Base-by-base conservation (phyloP, 2,329 filamentous ascomycete species). In the Fusarium graminum region DNA sequence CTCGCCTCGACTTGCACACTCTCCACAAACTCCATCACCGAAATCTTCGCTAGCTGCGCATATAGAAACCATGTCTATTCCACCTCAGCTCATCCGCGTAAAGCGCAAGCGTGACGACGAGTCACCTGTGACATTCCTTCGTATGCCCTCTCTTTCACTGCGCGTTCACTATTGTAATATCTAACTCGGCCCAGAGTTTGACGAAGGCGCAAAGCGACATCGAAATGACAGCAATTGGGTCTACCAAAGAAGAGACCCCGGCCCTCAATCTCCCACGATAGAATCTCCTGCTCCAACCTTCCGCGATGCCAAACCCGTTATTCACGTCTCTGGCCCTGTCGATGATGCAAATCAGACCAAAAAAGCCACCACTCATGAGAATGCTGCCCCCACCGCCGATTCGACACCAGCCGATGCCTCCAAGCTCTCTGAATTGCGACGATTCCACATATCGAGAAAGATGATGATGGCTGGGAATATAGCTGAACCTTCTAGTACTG, bases 61-160 rank as follows among this genome's bases (percentile, higher is more conserved):
- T 28, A 14, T n/a, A 44, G 12, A 51, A 47, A 46, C 39, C 47
- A 88, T 88, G 85, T 86, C 85, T 46, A 77, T 86, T 6, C 86
- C 86, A 25, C 86, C 86, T 26, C 82, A 86, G 62, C 77, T 85
- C 46, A 88, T 88, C 75, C 83, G 84, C 57, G 83, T 88, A 67
- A 88, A 88, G 80, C 85, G 86, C 71, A 88, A 88, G 77, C 83
- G 84, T 39, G 82, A 81, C 49, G 83, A 83, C 16, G 82, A 85
- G 58, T 77, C 79, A 13, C 84, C 85, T 5, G 82, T 88, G 49
- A 82, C 85, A 52, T 86, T 85, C 68, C 80, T 88, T 44, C 81
- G 85, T 88, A 71, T 63, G 83, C 77, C 47, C 52, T 46, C 52
- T 41, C 22, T 58, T 50, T 49, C 34, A 44, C 47, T 44, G 50